Evolutionary conservation across 768 basidiomycete species (phyloP), one percentile per base, ranked within the genome.

Genomic region (Fomitopsis pulvina): DNA sequence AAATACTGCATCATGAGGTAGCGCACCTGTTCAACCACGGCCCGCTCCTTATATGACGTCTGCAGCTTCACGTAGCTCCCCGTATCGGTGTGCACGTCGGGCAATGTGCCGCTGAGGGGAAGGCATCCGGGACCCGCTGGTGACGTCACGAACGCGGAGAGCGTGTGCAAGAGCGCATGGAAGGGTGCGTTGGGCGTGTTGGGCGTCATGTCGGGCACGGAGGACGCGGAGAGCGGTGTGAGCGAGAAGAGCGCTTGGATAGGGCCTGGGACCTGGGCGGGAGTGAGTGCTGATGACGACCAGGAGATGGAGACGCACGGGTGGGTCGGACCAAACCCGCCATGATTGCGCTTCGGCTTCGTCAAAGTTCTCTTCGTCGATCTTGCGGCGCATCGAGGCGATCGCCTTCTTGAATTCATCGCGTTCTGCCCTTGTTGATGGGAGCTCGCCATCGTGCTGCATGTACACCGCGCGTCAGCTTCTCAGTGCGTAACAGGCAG

Each of bases 311-410:
- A 30, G 20, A 62, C 65, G 27, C 32, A 76, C 77, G 40, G 68
- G 70, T 20, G 78, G 77, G 47, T 71, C 71, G 0, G 79, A 79
- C 83, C 83, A 93, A 48, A 79, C 79, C 24, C 88, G 81, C 65
- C 89, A 94, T 0, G 87, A 90, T 63, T 96, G 89, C 6, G 85
- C 75, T 60, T 87, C 79, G 2, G 94, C 95, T 66, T 98, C 95
- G 52, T 96, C 95, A 62, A 93, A 93, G 68, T 98, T 99, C 72
- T 99, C 96, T 62, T 98, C 92, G 62, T 99, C 96, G 0, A 68
- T 57, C 59, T 91, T 92, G 50, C 77, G 62, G 59, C 83, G 82
- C 73, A 84, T 78, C 1, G 69, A 69, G n/a, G 72, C 66, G 39
- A 98, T 68, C 2, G 47, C 48, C 28, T 76, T 68, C 61, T 93